Percentiles rank a stretch among this genome's conserved stretches.
Evolutionary conservation across 2,329 filamentous ascomycete genomes (phyloP).

Genomic region (Cyphellophora attinorum): DNA sequence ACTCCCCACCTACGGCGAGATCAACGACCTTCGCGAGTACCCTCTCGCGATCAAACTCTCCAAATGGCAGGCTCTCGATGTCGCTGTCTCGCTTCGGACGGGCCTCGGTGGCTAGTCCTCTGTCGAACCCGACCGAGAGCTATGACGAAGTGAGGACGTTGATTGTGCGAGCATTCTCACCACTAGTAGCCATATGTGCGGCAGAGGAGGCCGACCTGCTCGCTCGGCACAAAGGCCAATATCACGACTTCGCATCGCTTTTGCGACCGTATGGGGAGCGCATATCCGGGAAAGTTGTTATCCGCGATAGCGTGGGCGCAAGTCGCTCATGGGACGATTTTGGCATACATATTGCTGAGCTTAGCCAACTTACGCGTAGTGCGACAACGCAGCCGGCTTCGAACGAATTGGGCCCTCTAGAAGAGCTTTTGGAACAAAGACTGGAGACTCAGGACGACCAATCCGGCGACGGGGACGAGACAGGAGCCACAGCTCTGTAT

Average conservation of each 20-base stretch:
- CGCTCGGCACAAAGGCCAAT: slow-evolving; percentile 73
- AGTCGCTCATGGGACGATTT: slow-evolving; percentile 83
- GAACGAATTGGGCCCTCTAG: slow-evolving; percentile 12
- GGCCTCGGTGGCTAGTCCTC: slow-evolving; percentile 32
- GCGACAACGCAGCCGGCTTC: slow-evolving; percentile 2
- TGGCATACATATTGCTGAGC: slow-evolving; percentile 71
- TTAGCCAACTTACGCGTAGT: slow-evolving; percentile 36
- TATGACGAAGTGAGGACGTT: slow-evolving; percentile 52
- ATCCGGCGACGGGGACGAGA: slow-evolving; percentile 5
- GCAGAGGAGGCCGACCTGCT: slow-evolving; percentile 78
- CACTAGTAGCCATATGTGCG: slow-evolving; percentile 78
- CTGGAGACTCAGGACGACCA: slow-evolving; percentile 13
- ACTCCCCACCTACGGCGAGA: slow-evolving; percentile 46
- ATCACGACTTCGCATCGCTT: slow-evolving; percentile 71
- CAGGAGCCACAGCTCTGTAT: slow-evolving; percentile 63
- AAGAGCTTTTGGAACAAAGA: slow-evolving; percentile 18
- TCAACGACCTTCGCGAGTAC: slow-evolving; percentile 58
- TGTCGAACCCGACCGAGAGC: slow-evolving; percentile 44
- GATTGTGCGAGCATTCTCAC: slow-evolving; percentile 77
- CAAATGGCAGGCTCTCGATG: slow-evolving; percentile 50
- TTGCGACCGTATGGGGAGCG: slow-evolving; percentile 84
- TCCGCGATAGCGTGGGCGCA: slow-evolving; percentile 80
- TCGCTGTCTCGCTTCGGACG: slow-evolving; percentile 41
- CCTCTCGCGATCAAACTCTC: slow-evolving; percentile 59
- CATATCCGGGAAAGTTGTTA: slow-evolving; percentile 76